Evolutionary conservation across 2,329 filamentous ascomycete genomes (phyloP), one percentile per base, ranked within the genome.

Genomic region (Arthrinium puccinioides): DNA sequence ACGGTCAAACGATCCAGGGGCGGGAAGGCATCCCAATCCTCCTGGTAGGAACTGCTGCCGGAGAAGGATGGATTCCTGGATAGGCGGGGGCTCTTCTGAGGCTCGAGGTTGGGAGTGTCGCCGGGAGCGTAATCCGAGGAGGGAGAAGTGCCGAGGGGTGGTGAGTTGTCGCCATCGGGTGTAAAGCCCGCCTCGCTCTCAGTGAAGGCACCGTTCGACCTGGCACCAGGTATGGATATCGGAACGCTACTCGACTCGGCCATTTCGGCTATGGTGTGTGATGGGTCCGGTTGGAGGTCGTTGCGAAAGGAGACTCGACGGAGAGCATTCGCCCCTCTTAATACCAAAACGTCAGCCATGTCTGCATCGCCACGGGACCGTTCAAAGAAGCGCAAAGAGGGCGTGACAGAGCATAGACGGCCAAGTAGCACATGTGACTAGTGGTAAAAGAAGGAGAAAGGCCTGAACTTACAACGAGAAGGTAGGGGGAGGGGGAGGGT

Each of bases 1-100:
- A 97, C 79, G 26, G 85, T 89, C 37, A 98, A 70, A 36, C 87
- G 84, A 59, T 98, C 92, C 18, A 96, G 69, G 1, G 90, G 89
- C 9, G 89, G 87, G 44, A 94, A 84, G 16, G 79, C 71, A 44
- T 94, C 87, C 76, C 86, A 92, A 56, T 90, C 87, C 50, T 92
- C 86, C 40, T 92, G 85, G 52, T 87, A 87, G n/a, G 79, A 82
- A 58, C 82, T 87, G 60, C 81, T 87, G 33, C 78, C 81, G n/a
- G 86, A 88, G 59, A 88, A 88, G 13, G 88, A 94, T 13, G 76
- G 72, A 38, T 84, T 83, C 41, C 88, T 78, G 7, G 88, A 94
- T 32, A 88, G 64, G 45, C 68, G 54, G 34, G 78, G 66, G 53
- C 70, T 81, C 29, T 59, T 69, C 36, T 61, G 55, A 11, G 60